Base-by-base conservation (phyloP, 2,329 filamentous ascomycete genomes). In the Basipetospora sp. region DNA sequence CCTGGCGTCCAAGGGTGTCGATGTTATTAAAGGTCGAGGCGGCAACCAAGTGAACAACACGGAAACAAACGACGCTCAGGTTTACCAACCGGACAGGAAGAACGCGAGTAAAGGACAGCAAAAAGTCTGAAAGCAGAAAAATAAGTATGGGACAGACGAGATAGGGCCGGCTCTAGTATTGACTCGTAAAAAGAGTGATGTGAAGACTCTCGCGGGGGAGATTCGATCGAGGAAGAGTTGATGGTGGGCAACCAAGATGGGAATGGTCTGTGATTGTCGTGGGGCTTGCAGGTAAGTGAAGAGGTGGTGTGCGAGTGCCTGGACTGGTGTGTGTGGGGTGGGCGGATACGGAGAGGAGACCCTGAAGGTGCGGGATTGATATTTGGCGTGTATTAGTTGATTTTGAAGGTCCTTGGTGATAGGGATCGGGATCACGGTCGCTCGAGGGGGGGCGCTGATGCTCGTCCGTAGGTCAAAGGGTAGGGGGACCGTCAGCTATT, bases 251-350 rank as follows among this genome's bases (percentile, higher is more conserved):
- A 35, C 33, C 27, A 26, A 11, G 33, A 28, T 28, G 19, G 13
- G 22, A 34, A 35, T 14, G 17, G 33, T n/a, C 11, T 17, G 18
- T 16, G 18, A 18, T 16, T 16, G 30, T 13, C 18, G 18, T 32
- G 30, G 18, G 30, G 30, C 30, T 16, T 19, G 15, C 13, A 15
- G 20, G 32, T 15, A 10, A 10, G 33, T 27, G 33, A 32, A 13
- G 20, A 14, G 33, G 15, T 25, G n/a, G 14, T 26, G 20, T 15
- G n/a, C 15, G 27, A 17, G 20, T 20, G 32, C 5, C 13, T 15
- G 32, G 26, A 20, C 8, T 34, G 32, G 32, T 34, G 31, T 32
- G 32, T 34, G n/a, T 27, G 32, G 18, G 22, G 33, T 35, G 33
- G 22, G 22, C n/a, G n/a, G n/a, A n/a, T n/a, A n/a, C n/a, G n/a